Evolutionary conservation across 2,329 filamentous ascomycete genomes (phyloP).

Genomic region (Penicillium sp.): DNA sequence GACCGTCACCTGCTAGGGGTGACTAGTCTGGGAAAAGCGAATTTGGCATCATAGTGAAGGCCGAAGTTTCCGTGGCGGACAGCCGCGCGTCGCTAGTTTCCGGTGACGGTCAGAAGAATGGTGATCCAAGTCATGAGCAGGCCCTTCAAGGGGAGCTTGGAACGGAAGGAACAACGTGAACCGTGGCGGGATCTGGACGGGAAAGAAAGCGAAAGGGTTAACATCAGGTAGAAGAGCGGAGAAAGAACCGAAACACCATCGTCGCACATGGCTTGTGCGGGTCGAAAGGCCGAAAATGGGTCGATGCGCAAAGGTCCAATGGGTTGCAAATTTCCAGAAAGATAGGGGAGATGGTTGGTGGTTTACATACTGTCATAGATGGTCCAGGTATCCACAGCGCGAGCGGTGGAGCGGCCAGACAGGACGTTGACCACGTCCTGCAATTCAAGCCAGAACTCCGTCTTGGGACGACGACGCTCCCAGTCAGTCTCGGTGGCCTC

Average conservation of each 20-base stretch:
- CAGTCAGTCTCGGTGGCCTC: constrained; percentile 90
- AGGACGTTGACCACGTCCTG: constrained; percentile 83
- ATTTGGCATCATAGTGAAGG: constrained; percentile 3
- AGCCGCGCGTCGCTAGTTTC: background rate
- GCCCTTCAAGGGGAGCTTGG: constrained; percentile 23
- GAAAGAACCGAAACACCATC: background rate
- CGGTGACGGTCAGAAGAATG: constrained; percentile 4
- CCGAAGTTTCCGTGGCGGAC: background rate
- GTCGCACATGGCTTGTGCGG: background rate
- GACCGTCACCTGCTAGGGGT: background rate
- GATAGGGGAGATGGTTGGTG: constrained; percentile 4
- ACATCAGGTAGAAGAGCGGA: constrained; percentile 7
- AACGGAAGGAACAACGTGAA: constrained; percentile 22
- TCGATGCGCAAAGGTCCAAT: background rate
- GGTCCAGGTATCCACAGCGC: constrained; percentile 29
- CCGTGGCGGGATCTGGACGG: constrained; percentile 19
- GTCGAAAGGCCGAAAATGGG: background rate
- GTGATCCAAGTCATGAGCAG: constrained; percentile 1
- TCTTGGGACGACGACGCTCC: constrained; percentile 80
- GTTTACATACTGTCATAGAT: constrained; percentile 35
- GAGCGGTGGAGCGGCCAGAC: constrained; percentile 64
- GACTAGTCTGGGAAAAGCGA: background rate
- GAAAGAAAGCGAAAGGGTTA: constrained; percentile 17
- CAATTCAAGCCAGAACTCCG: constrained; percentile 81
- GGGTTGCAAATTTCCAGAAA: constrained; percentile 3